Conservation (phyloP, 768 basidiomycete species). For the Auricularia cornea region DNA sequence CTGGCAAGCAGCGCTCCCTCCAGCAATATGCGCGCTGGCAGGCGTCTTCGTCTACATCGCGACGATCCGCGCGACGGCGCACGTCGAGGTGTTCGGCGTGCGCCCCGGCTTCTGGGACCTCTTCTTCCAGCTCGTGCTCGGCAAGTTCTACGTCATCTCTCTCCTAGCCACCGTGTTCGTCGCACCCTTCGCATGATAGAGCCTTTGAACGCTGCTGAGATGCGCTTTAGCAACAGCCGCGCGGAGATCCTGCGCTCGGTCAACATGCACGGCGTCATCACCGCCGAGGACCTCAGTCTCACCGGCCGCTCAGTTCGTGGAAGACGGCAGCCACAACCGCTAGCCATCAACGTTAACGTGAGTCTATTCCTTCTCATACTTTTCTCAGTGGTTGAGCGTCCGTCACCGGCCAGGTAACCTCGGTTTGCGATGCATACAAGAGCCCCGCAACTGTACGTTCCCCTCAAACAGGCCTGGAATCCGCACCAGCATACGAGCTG, state of each 20-base stretch:
- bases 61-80: not conserved
- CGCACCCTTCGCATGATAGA: not conserved
- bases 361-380: not conserved
- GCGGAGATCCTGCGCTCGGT: not conserved
- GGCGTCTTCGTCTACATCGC: not conserved
- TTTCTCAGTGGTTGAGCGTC: too few relatives aligned
- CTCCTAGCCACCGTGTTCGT: slow-evolving; percentile 21
- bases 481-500: not conserved
- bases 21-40: not conserved
- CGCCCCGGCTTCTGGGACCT: slow-evolving; percentile 16
- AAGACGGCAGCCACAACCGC: not conserved
- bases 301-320: not conserved
- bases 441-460: not conserved
- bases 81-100: not conserved
- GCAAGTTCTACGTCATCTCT: slow-evolving; percentile 24
- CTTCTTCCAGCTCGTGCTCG: slow-evolving; percentile 18
- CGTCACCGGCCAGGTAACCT: not conserved
- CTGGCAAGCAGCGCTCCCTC: not conserved
- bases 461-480: not conserved
- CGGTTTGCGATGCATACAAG: not conserved
- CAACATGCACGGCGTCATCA: not conserved
- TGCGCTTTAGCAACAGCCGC: not conserved
- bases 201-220: not conserved
- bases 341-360: not conserved
- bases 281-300: not conserved